Percentiles rank a stretch among this genome's conserved stretches.
These are phyloP conservation scores for Agroathelia rolfsii DNA, from an alignment of 1,284 basidiomycete species.

Conservation along the genomic window DNA sequence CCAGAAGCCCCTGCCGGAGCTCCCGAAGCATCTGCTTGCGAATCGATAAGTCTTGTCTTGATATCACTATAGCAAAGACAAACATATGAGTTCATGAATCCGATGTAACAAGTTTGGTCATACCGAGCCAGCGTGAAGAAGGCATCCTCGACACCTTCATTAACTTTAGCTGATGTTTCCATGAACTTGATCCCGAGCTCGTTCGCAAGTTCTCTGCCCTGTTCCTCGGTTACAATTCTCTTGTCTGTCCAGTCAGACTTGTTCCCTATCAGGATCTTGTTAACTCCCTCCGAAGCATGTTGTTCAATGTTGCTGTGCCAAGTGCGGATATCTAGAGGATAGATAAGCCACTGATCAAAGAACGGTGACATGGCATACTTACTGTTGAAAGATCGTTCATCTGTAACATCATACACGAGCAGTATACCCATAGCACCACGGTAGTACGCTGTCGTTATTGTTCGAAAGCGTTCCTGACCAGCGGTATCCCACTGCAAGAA, in stretches of 20 bases:
- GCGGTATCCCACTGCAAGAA: slow-evolving; percentile 95
- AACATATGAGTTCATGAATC: no score
- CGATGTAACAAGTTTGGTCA: no score
- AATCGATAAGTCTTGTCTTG: slow-evolving; percentile 95
- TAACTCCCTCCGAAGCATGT: slow-evolving; percentile 96
- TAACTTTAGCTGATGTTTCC: slow-evolving; percentile 97
- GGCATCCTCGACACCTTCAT: slow-evolving; percentile 97
- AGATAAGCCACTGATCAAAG: slow-evolving; percentile 5
- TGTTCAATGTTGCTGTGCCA: slow-evolving; percentile 99
- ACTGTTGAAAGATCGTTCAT: slow-evolving; percentile 98
- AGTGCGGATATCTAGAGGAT: slow-evolving; percentile 92
- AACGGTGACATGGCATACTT: slow-evolving; percentile 23
- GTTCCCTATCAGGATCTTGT: slow-evolving; percentile 98
- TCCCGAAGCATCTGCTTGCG: slow-evolving; percentile 64
- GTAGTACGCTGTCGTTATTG: slow-evolving; percentile 99
- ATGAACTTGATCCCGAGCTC: slow-evolving; percentile 93
- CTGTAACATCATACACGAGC: slow-evolving; percentile 97
- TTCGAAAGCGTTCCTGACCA: slow-evolving; percentile 98
- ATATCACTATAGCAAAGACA: slow-evolving; percentile 88
- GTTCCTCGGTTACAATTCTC: slow-evolving; percentile 82
- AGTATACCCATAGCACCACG: slow-evolving; percentile 99
- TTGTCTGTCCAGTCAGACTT: slow-evolving; percentile 99
- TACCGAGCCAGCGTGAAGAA: slow-evolving; percentile 97
- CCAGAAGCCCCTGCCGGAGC: slow-evolving; percentile 29
- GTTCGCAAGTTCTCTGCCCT: slow-evolving; percentile 73